phyloP scores from a whole-genome alignment of 352 stramenopile genomes.

The Phytopythium kandeliae region DNA sequence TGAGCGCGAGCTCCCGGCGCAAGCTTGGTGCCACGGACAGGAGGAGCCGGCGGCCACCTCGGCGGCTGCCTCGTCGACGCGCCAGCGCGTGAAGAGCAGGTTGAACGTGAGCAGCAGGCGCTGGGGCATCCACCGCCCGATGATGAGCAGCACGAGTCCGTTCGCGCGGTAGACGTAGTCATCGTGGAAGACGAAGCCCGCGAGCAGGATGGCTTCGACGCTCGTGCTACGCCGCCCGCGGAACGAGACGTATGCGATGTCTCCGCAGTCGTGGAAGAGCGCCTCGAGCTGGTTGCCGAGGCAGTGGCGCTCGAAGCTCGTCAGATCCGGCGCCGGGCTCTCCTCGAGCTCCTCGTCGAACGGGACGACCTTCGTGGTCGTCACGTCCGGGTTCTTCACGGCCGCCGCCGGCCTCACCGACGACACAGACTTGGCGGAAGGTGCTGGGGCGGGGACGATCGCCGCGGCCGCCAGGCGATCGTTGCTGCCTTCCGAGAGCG shows the following conservation, averaged over 20 bases:
- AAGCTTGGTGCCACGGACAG: constrained; percentile 15
- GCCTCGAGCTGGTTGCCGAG: constrained; percentile 16
- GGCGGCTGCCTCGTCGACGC: constrained; percentile 1
- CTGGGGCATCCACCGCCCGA: constrained; percentile 7
- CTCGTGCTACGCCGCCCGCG: constrained; percentile 4
- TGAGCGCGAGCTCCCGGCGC: no score
- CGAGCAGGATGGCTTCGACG: constrained; percentile 21
- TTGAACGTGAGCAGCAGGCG: constrained; percentile 18
- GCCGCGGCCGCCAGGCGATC: no score
- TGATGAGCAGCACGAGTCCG: constrained; percentile 16
- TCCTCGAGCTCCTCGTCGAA: no score
- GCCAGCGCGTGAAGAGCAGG: constrained; percentile 3
- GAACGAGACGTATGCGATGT: constrained; percentile 19
- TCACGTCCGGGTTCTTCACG: no score
- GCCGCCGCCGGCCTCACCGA: no score
- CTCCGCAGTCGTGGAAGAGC: constrained; percentile 24
- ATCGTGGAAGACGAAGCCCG: constrained; percentile 21
- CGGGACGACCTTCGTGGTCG: no score
- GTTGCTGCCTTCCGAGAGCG: no score
- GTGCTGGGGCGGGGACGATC: no score
- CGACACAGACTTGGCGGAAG: no score
- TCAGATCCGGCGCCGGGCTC: constrained; percentile 5
- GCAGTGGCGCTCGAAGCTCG: constrained; percentile 21
- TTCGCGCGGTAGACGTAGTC: constrained; percentile 22
- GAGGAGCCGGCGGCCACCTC: constrained; percentile 11